Evolutionary conservation across 164 flowering plant species (phyloP), one percentile per base, ranked within the genome.

Genomic region (Liquidambar formosana): DNA sequence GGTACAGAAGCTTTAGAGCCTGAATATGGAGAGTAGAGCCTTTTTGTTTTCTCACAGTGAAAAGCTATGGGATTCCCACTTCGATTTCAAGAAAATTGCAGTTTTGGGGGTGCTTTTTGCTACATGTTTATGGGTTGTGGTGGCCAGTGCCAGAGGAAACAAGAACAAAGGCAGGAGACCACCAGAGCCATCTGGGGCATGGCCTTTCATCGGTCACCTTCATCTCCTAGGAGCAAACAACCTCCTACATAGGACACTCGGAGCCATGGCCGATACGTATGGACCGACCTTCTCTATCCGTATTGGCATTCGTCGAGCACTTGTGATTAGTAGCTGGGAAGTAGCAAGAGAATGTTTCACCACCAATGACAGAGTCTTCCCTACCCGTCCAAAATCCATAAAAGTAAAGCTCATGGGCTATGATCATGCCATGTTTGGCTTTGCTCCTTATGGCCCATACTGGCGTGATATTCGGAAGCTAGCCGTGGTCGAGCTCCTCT

Each of bases 391-490:
- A 5, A 56, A 18, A 4, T 38, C 46, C 9, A 5, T 48, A 0
- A 69, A 65, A 1, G 51, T 51, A 8, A 57, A 72, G 22, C 19
- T 41, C 63, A 45, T 84, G 71, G 75, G 77, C 48, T 79, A 82
- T 68, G 48, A 78, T 71, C 10, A 44, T 25, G 80, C 83, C 54
- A 66, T 67, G 70, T 69, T 86, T 15, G 85, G 84, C 0, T 71
- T 83, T 22, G 64, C 82, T 4, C 87, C 89, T 0, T 85, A 84
- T 52, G 87, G 87, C 2, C 56, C 75, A 0, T 81, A 80, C 57
- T 87, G 87, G 86, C 80, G 82, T 0, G 78, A 76, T 25, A 14
- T 85, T 33, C 75, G 89, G 25, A 87, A 85, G 70, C 43, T 85
- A 6, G 71, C 51, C 45, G 60, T 59, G 0, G 6, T 66, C 5